Evolutionary conservation across 805 yeast species (phyloP).

Genomic region (Clavispora asparagi): DNA sequence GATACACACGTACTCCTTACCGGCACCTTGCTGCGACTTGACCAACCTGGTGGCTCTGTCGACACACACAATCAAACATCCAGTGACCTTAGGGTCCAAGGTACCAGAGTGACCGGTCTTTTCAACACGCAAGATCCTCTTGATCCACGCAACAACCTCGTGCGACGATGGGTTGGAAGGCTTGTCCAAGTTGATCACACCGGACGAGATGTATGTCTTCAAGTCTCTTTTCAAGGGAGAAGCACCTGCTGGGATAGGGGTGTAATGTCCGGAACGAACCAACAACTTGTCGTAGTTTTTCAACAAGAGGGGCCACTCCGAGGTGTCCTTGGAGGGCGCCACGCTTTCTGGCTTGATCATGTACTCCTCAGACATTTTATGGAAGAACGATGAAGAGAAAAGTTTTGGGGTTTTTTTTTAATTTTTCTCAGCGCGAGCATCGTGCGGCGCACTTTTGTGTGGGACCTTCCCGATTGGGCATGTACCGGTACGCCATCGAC

Average conservation of each 20-base stretch:
- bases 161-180: conserved; percentile 98
- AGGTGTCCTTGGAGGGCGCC: conserved; percentile 76
- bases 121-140: conserved; percentile 90
- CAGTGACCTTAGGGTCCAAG: conserved; percentile 97
- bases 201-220: conserved; percentile 83
- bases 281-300: conserved; percentile 91
- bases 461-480: conserved; percentile 1
- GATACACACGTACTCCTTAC: conserved; percentile 98
- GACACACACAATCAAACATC: conserved; percentile 96
- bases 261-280: conserved; percentile 95
- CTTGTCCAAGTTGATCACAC: conserved; percentile 95
- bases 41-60: conserved; percentile 98
- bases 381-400: conserved; percentile 1
- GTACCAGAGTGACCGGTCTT: conserved; percentile 99
- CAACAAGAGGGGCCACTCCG: conserved; percentile 92
- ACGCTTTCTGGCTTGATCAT: conserved; percentile 85
- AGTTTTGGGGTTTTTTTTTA: conserved; percentile 4
- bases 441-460: conserved; percentile 21
- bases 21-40: conserved; percentile 99
- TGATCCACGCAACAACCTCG: conserved; percentile 99
- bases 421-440: not conserved
- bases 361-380: conserved; percentile 58
- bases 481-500: conserved; percentile 2
- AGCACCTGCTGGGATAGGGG: conserved; percentile 94
- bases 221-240: conserved; percentile 93